Base-by-base conservation (phyloP, 2,329 filamentous ascomycete genomes). In the Simplicillium sp. region DNA sequence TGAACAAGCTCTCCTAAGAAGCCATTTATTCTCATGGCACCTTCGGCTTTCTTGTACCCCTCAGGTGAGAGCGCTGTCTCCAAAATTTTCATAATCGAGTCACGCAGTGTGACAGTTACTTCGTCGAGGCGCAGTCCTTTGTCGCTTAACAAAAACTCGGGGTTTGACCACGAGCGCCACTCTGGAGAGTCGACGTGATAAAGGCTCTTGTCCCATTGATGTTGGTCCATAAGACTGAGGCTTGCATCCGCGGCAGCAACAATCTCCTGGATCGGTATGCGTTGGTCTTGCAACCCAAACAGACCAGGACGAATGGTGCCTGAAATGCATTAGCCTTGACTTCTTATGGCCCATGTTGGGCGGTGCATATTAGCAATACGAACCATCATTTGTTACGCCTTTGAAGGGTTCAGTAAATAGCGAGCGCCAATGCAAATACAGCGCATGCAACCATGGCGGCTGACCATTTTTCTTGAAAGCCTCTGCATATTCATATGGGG, bases 91-190 rank as follows among this genome's bases (percentile, higher is more conserved):
- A 25, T 25, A 9, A 25, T 25, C 5, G 20, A 25, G 20, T 25
- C 20, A 9, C 20, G 20, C 20, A 25, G 9, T 25, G 5, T 25
- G 6, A 6, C 20, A 2, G 54, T 40, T 0, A 69, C 44, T 50
- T 84, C 80, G 49, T 88, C 84, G 0, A 87, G 71, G 1, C 84
- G 75, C 2, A 88, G 57, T 5, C 84, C 84, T 55, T 84, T 82
- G 56, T 80, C 63, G 40, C 74, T 73, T 12, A 87, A 63, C 0
- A 87, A 65, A 48, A 87, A 84, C 54, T 88, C 84, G 0, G 84
- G 84, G 54, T 88, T 88, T 2, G 71, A 74, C 72, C 72, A 75
- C 11, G 80, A 77, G 37, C 83, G 75, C 82, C 82, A 87, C 53
- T 85, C 77, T 2, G 75, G 75, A 1, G 79, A 78, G 60, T 85